Conservation (phyloP, 2,329 filamentous ascomycete species). For the Byssothecium circinans region DNA sequence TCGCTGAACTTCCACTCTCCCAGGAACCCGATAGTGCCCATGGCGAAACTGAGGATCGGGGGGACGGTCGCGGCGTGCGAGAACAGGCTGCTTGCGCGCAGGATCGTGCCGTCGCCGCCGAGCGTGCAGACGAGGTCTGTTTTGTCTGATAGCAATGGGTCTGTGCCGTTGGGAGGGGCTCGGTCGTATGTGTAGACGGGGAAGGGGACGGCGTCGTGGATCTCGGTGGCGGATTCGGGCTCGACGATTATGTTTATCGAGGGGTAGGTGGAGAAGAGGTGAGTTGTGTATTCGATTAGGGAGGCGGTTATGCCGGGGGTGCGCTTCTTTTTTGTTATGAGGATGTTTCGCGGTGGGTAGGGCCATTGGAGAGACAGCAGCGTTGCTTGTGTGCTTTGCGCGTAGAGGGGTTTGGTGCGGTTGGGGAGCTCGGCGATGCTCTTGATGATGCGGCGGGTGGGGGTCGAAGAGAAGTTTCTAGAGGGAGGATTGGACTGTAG, state of each 20-base stretch:
- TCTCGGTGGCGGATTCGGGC: constrained; percentile 67
- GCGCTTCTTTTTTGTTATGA: constrained; percentile 68
- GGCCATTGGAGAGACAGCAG: constrained; percentile 69
- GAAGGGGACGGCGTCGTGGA: constrained; percentile 72
- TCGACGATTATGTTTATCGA: constrained; percentile 83
- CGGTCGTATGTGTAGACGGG: constrained; percentile 54
- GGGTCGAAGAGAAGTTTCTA: constrained; percentile 32
- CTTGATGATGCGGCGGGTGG: constrained; percentile 24
- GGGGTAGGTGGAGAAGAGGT: constrained; percentile 79
- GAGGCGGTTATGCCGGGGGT: constrained; percentile 58
- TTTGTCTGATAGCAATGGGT: constrained; percentile 64
- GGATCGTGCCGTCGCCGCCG: constrained; percentile 88
- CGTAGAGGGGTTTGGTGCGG: constrained; percentile 38
- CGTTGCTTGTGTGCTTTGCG: constrained; percentile 61
- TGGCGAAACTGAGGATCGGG: constrained; percentile 90
- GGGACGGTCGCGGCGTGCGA: constrained; percentile 80
- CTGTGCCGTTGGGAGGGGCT: constrained; percentile 41
- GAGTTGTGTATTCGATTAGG: constrained; percentile 62
- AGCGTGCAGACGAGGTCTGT: constrained; percentile 88
- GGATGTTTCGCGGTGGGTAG: constrained; percentile 66
- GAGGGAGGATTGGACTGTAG: too few relatives aligned
- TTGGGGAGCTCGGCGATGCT: constrained; percentile 37
- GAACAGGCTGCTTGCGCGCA: constrained; percentile 84
- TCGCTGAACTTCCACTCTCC: constrained; percentile 96
- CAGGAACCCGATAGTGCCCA: constrained; percentile 93